Percentiles rank a stretch among this genome's conserved stretches.
These are phyloP conservation scores for Trichoderma parareesei DNA, from an alignment of 495 filamentous ascomycete genomes.

Conservation along the genomic window DNA sequence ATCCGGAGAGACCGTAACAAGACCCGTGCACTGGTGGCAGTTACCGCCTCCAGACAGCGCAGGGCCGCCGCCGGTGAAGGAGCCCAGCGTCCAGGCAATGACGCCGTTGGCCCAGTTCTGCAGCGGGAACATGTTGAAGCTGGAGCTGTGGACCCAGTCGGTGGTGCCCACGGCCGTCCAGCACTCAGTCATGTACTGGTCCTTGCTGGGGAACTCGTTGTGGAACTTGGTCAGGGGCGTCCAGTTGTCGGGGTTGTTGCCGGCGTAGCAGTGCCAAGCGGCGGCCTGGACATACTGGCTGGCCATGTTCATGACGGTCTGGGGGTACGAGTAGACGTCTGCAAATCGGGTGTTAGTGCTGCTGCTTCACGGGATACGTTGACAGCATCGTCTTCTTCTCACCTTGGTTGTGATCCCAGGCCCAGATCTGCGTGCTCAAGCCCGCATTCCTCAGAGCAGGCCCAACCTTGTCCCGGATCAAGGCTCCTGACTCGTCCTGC, in stretches of 20 bases:
- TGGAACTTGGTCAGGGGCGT: conserved; percentile 42
- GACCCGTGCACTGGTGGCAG: conserved; percentile 40
- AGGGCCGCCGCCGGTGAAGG: conserved; percentile 43
- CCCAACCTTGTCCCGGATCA: conserved; percentile 42
- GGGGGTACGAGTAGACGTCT: conserved; percentile 39
- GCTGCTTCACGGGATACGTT: not conserved
- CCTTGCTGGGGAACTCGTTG: conserved; percentile 32
- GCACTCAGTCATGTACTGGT: conserved; percentile 55
- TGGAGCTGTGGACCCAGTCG: conserved; percentile 40
- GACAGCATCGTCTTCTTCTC: conserved; percentile 9
- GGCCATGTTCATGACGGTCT: conserved; percentile 39
- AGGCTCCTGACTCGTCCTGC: conserved; percentile 37
- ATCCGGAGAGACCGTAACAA: conserved; percentile 37
- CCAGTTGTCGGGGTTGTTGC: conserved; percentile 33
- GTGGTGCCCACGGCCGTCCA: conserved; percentile 36
- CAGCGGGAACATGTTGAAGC: conserved; percentile 48
- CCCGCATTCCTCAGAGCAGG: conserved; percentile 37
- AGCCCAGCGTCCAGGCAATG: conserved; percentile 47
- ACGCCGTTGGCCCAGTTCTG: conserved; percentile 49
- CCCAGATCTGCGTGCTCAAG: conserved; percentile 41
- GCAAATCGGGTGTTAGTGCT: not conserved
- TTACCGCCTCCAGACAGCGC: conserved; percentile 37
- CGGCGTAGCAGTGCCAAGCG: conserved; percentile 51
- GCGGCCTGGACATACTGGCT: conserved; percentile 37
- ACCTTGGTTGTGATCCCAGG: conserved; percentile 52